phyloP scores from a whole-genome alignment of 495 filamentous ascomycete genomes.

The Penicillium pulvis region DNA sequence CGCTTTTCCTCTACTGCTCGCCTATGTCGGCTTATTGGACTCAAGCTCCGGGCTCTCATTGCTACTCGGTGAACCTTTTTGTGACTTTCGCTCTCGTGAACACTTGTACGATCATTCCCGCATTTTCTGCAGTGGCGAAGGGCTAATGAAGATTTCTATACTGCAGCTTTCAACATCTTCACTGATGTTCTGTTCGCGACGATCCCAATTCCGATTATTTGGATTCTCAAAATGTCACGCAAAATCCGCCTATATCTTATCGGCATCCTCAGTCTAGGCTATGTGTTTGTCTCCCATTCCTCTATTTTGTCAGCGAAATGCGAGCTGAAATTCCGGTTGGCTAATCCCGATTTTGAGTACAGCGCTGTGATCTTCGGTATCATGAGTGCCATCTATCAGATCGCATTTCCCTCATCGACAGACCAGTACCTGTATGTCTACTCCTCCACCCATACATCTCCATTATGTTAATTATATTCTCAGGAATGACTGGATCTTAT shows the following conservation, averaged over 20 bases:
- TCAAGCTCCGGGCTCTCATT: not conserved
- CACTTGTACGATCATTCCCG: not conserved
- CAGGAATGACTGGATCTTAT: not conserved
- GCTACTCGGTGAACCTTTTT: not conserved
- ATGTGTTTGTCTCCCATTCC: conserved; percentile 2
- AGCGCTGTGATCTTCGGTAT: not conserved
- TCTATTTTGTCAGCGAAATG: not conserved
- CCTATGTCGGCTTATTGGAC: conserved; percentile 8
- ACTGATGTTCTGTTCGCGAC: conserved; percentile 41
- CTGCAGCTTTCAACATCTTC: conserved; percentile 32
- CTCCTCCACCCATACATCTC: not conserved
- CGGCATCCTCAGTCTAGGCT: conserved; percentile 46
- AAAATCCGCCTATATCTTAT: conserved; percentile 43
- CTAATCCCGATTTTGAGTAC: not conserved
- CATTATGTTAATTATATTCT: not conserved
- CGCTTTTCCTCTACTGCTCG: conserved; percentile 3
- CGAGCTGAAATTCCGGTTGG: not conserved
- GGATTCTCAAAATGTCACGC: conserved; percentile 44
- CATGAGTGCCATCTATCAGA: not conserved
- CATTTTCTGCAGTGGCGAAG: not conserved
- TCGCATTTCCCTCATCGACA: not conserved
- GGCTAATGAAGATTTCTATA: not conserved
- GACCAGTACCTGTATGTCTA: not conserved
- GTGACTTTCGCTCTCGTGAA: conserved; percentile 2
- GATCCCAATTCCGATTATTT: conserved; percentile 37